Evolutionary conservation across 306 rosid genomes (phyloP).

Genomic region (Macrotyloma uniflorum): DNA sequence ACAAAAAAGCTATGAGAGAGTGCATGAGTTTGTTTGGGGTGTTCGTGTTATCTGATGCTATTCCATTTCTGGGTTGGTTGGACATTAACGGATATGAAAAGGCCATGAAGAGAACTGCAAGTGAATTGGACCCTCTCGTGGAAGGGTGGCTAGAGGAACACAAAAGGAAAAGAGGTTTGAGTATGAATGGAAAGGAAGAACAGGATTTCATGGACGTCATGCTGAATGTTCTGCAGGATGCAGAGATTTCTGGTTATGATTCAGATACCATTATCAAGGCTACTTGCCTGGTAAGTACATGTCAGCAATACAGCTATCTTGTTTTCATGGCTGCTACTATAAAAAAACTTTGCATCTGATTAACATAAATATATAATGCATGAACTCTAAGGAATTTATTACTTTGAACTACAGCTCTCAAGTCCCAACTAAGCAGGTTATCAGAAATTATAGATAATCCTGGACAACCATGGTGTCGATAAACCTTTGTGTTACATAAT

Average conservation of each 20-base stretch:
- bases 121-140: constrained; percentile 35
- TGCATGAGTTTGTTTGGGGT: constrained; percentile 44
- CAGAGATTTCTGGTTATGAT: constrained; percentile 33
- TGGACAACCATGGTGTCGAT: too few species aligned
- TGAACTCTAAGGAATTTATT: background rate
- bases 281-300: constrained; percentile 42
- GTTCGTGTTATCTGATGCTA: constrained; percentile 51
- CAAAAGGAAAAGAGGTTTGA: constrained; percentile 39
- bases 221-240: constrained; percentile 39
- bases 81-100: constrained; percentile 45
- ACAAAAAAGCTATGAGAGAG: constrained; percentile 41
- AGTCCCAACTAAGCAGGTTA: background rate
- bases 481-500: too few species aligned
- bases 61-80: constrained; percentile 50
- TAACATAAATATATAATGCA: background rate
- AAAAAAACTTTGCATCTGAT: constrained; percentile 4
- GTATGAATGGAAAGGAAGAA: constrained; percentile 37
- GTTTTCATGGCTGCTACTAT: background rate
- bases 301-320: background rate
- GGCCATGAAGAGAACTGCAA: constrained; percentile 48
- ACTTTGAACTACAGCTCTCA: background rate
- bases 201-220: constrained; percentile 48
- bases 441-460: too few species aligned
- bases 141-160: constrained; percentile 49
- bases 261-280: constrained; percentile 52